Evolutionary conservation across 1,139 yeast genomes (phyloP), one percentile per base, ranked within the genome.

Genomic region (Blastobotrys aristatus): DNA sequence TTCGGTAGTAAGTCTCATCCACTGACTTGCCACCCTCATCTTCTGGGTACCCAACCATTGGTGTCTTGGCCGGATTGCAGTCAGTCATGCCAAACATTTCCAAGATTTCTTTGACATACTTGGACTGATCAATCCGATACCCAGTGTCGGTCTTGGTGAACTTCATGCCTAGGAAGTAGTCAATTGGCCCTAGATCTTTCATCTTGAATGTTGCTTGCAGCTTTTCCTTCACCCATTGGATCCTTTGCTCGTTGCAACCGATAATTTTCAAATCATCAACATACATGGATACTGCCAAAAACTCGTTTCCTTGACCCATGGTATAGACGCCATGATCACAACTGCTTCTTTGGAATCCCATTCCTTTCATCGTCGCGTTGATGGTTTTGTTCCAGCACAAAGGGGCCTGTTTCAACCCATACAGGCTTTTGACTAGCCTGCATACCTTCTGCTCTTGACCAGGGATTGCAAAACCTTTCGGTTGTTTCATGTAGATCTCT

Each of bases 381-480:
- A 18, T 35, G 2, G 39, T 21, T 4, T 18, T 4, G 7, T 38
- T 14, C 41, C 41, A 59, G 36, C 55, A 53, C 13, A 47, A 30
- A 2, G 63, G 59, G 14, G 63, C 57, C 40, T 59, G 64, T 33
- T 55, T 51, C 6, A 58, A 37, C 1, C 64, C 61, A 47, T 59
- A 59, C 1, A 59, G 35, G 34, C 51, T 44, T 44, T 57, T 57
- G 16, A 47, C 47, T 2, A 60, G 47, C n/a, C 43, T 46, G 26
- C 53, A 52, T 6, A 57, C 57, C 34, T 38, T 38, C 17, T 11
- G 14, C 24, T 3, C 48, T n/a, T n/a, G n/a, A n/a, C n/a, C n/a
- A n/a, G n/a, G n/a, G n/a, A n/a, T n/a, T n/a, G n/a, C n/a, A 10
- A 22, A 39, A 5, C 53, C 60, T 14, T 41, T 44, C 3, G 62